Conservation (phyloP, 2,329 filamentous ascomycete species). For the Paecilomyces sp. region DNA sequence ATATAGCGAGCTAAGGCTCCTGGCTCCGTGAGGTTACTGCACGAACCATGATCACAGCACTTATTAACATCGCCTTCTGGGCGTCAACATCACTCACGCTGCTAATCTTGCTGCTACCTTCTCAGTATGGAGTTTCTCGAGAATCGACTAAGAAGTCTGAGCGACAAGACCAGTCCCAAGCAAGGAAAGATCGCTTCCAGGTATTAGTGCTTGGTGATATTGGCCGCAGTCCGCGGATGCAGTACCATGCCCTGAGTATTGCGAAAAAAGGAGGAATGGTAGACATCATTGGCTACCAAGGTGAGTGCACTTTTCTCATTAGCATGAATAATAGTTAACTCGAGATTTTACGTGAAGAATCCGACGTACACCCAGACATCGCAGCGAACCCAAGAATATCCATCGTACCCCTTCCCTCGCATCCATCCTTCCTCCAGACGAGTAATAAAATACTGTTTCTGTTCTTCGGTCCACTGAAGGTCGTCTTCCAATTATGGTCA, state of each 20-base stretch:
- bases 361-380: conserved; percentile 72
- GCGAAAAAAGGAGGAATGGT: conserved; percentile 74
- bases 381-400: conserved; percentile 60
- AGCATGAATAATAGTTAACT: conserved; percentile 5
- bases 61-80: conserved; percentile 31
- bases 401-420: conserved; percentile 61
- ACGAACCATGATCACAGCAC: conserved; percentile 25
- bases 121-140: conserved; percentile 37
- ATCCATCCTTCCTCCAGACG: conserved; percentile 60
- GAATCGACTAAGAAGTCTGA: conserved; percentile 21
- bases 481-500: conserved; percentile 69
- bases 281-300: conserved; percentile 80
- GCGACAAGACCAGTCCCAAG: conserved; percentile 12
- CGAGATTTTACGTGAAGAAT: conserved; percentile 49
- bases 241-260: conserved; percentile 93
- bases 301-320: conserved; percentile 36
- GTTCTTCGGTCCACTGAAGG: conserved; percentile 73
- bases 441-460: conserved; percentile 69
- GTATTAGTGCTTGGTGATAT: conserved; percentile 92
- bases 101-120: conserved; percentile 47
- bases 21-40: conserved; percentile 10
- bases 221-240: conserved; percentile 93
- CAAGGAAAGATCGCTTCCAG: conserved; percentile 46
- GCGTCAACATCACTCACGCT: conserved; percentile 44
- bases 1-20: background rate